These are phyloP conservation scores for Leccinum pseudoinsigne DNA, from an alignment of 1,284 basidiomycete genomes.

Conservation along the genomic window DNA sequence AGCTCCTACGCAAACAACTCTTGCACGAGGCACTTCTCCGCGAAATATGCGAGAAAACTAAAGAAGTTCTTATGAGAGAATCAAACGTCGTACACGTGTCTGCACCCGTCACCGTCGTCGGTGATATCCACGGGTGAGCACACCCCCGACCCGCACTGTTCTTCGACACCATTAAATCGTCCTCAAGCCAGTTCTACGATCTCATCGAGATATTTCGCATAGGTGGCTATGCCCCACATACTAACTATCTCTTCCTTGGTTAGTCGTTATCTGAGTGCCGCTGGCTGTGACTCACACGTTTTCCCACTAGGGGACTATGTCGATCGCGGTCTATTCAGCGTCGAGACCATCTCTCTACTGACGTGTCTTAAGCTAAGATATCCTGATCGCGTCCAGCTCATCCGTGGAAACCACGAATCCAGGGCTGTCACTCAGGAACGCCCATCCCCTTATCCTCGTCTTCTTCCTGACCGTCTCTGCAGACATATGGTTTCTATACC, in stretches of 20 bases:
- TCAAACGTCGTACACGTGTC: constrained; percentile 98
- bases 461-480: constrained; percentile 20
- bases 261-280: constrained; percentile 29
- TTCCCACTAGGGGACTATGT: constrained; percentile 86
- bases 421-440: constrained; percentile 95
- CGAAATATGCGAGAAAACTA: constrained; percentile 98
- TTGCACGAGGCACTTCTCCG: constrained; percentile 89
- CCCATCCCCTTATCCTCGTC: constrained; percentile 25
- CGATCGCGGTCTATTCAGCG: constrained; percentile 95
- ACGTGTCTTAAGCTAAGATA: constrained; percentile 98
- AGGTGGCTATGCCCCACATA: constrained; percentile 83
- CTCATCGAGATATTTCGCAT: constrained; percentile 51
- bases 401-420: constrained; percentile 98
- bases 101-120: constrained; percentile 98
- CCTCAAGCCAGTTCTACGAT: constrained; percentile 95
- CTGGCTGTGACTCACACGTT: constrained; percentile 5
- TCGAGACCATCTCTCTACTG: constrained; percentile 96
- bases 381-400: constrained; percentile 95
- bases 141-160: constrained; percentile 14
- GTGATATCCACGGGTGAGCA: constrained; percentile 97
- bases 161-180: constrained; percentile 29
- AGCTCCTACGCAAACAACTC: constrained; percentile 88
- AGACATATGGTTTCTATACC: constrained; percentile 99
- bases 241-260: constrained; percentile 98
- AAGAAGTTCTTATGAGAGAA: constrained; percentile 98